Conservation (phyloP, 108 stramenopile species). For the Nannochloropsis gaditana region DNA sequence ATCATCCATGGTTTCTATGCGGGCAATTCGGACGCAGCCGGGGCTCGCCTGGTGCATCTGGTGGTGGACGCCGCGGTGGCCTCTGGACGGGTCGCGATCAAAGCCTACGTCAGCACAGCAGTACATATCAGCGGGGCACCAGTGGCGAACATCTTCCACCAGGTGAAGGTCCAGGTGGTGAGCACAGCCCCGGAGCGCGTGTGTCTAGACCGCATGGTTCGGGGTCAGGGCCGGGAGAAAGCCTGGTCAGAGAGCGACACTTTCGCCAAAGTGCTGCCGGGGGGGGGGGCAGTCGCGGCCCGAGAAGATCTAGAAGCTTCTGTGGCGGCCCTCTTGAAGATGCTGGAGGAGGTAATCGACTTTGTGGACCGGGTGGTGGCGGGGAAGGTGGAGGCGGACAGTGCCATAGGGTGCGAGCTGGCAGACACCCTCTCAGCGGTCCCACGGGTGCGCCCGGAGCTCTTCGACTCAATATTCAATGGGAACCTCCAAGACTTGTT, state of each 20-base stretch:
- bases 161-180: constrained; percentile 67
- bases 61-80: constrained; percentile 68
- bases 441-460: constrained; percentile 77
- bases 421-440: constrained; percentile 74
- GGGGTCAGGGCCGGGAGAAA: constrained; percentile 47
- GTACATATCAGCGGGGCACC: constrained; percentile 68
- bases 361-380: constrained; percentile 80
- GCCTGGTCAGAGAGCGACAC: constrained; percentile 34
- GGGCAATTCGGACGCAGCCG: background rate
- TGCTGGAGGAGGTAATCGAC: constrained; percentile 68
- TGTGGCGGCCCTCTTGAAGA: constrained; percentile 51
- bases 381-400: constrained; percentile 63
- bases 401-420: constrained; percentile 62
- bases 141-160: constrained; percentile 82
- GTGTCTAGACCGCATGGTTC: constrained; percentile 76
- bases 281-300: background rate
- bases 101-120: constrained; percentile 69
- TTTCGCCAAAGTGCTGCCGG: constrained; percentile 35
- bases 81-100: constrained; percentile 62
- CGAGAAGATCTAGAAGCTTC: background rate
- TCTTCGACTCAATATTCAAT: constrained; percentile 78
- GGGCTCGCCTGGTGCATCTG: constrained; percentile 28
- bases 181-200: constrained; percentile 73
- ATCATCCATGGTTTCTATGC: background rate
- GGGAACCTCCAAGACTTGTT: constrained; percentile 89